Evolutionary conservation across 768 basidiomycete species (phyloP).

Genomic region (Sarcomyxa edulis): DNA sequence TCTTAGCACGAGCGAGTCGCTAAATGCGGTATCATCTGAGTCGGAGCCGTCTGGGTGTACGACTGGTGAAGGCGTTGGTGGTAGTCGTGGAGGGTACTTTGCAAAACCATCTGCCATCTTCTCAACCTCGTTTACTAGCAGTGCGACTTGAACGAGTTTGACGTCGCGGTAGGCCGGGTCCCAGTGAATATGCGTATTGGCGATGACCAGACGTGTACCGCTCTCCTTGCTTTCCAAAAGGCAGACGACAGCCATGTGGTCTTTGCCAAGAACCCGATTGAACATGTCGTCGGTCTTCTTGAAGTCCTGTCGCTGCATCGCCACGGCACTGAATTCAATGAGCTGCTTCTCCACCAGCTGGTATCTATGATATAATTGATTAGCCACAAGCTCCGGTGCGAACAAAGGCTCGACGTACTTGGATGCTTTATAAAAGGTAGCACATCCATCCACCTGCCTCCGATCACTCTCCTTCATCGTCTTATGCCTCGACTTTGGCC

Average conservation of each 20-base stretch:
- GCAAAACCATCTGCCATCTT: conserved; percentile 85
- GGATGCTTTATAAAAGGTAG: conserved; percentile 87
- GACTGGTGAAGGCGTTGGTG: conserved; percentile 28
- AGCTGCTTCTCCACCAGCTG: conserved; percentile 90
- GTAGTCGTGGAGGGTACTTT: conserved; percentile 63
- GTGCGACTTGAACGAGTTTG: conserved; percentile 93
- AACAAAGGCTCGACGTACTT: conserved; percentile 51
- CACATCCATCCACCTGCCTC: conserved; percentile 91
- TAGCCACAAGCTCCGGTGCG: conserved; percentile 5
- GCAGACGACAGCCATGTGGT: conserved; percentile 86
- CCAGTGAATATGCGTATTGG: conserved; percentile 92
- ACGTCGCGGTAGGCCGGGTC: conserved; percentile 90
- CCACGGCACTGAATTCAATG: conserved; percentile 89
- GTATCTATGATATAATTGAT: conserved; percentile 48
- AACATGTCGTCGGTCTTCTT: conserved; percentile 99
- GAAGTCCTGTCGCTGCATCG: conserved; percentile 90
- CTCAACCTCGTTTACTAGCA: conserved; percentile 89
- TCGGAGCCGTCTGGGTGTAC: conserved; percentile 17
- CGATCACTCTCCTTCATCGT: conserved; percentile 88
- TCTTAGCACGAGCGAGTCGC: conserved; percentile 27
- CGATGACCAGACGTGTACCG: conserved; percentile 83
- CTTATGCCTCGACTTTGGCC: conserved; percentile 89
- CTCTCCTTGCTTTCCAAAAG: conserved; percentile 84
- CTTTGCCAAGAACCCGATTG: conserved; percentile 93
- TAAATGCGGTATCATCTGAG: conserved; percentile 6